phyloP scores from a whole-genome alignment of 306 rosid genomes.

The Corylus avellana region DNA sequence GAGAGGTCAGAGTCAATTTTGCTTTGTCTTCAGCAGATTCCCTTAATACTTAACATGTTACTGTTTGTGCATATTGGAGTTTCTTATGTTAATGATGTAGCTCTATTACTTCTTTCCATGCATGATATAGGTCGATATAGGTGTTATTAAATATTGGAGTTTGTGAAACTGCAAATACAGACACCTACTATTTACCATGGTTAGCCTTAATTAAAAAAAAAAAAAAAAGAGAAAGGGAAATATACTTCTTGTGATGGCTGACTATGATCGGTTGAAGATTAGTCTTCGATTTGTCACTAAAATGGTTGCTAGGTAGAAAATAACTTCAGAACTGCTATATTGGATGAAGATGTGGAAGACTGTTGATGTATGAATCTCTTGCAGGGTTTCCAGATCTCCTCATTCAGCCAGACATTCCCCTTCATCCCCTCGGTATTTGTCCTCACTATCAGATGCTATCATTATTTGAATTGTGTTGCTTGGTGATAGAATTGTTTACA shows the following conservation, averaged over 20 bases:
- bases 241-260: not conserved
- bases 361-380: conserved; percentile 22
- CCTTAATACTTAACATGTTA: not conserved
- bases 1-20: not conserved
- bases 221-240: not conserved
- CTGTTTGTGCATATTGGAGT: not conserved
- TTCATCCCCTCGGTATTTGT: conserved; percentile 49
- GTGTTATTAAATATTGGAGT: not conserved
- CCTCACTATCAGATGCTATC: conserved; percentile 6
- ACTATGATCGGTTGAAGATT: conserved; percentile 17
- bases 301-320: not conserved
- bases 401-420: conserved; percentile 44
- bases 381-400: conserved; percentile 57
- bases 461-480: conserved; percentile 1
- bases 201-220: not conserved
- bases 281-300: not conserved
- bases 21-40: not conserved
- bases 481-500: not conserved
- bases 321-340: conserved; percentile 8
- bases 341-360: conserved; percentile 21
- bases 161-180: not conserved
- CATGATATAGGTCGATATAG: not conserved
- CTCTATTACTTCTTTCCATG: not conserved
- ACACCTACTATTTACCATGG: no score
- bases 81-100: not conserved